These are phyloP conservation scores for Gypsophila paniculata DNA, from an alignment of 179 eudicot species.

Conservation along the genomic window DNA sequence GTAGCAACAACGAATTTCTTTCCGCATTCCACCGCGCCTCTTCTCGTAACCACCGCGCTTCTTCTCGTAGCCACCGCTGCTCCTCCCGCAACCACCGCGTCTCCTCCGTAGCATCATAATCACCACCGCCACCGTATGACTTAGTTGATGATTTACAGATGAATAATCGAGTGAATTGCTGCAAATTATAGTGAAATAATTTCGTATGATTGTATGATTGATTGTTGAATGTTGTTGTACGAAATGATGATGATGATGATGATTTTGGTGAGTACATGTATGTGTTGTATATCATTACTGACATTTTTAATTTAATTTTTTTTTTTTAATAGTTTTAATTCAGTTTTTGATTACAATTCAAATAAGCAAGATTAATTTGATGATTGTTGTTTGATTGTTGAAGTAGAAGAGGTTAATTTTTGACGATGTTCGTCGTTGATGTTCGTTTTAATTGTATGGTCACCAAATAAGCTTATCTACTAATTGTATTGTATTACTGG, in stretches of 20 bases:
- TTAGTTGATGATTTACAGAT: slow-evolving; percentile 9
- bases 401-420: too few species aligned
- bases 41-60: slow-evolving; percentile 85
- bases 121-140: neutral
- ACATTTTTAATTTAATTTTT: slow-evolving; percentile 7
- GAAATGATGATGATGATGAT: neutral
- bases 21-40: slow-evolving; percentile 68
- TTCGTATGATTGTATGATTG: neutral
- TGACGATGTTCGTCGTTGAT: neutral
- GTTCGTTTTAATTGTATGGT: neutral
- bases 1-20: slow-evolving; percentile 51
- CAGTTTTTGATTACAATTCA: neutral
- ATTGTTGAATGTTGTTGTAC: neutral
- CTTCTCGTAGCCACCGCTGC: slow-evolving; percentile 86
- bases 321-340: neutral
- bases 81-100: slow-evolving; percentile 86
- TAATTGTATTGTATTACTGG: too few species aligned
- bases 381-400: too few species aligned
- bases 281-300: slow-evolving; percentile 17
- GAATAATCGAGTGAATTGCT: neutral
- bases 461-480: neutral
- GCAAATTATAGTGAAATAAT: neutral
- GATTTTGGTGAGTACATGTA: slow-evolving; percentile 5
- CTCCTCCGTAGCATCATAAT: slow-evolving; percentile 41
- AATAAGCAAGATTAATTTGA: too few species aligned